Base-by-base conservation (phyloP, 768 basidiomycete genomes). In the Baorangia bicolor region DNA sequence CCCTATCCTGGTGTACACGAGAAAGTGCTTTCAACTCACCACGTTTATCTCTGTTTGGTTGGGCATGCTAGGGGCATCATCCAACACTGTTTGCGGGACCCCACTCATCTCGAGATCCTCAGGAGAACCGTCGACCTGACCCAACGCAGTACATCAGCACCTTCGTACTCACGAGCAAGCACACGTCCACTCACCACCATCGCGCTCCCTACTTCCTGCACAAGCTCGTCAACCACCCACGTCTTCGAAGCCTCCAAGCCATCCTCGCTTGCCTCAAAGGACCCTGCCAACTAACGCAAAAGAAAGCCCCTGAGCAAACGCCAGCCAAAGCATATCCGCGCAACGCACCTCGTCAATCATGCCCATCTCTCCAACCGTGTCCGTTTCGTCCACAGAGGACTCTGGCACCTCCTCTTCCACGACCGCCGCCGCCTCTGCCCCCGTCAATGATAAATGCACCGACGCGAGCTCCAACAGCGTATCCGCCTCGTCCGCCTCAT, bases 381-480 rank as follows among this genome's bases (percentile, higher is more conserved):
- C 28, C 23, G 8, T 20, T 21, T 13, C 25, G 4, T 16, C 49
- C 18, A 4, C 38, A 18, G 1, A 5, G 1, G 30, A 9, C 16
- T 37, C 49, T 11, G 46, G 21, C 25, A 41, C 40, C 4, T 25
- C 41, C 33, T 18, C 28, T 28, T 49, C 44, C 16, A 30, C 43
- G 5, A 16, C 16, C 3, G 12, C 43, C 35, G 55, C 58, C 14
- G 44, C 51, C 33, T 48, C 46, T n/a, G 3, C 16, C 25, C 33
- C 31, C 37, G 16, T 18, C 37, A 12, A 43, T 10, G 55, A 61
- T n/a, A 67, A 53, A 39, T 68, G 65, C 23, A 69, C 63, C 16
- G 63, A 64, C 37, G 59, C 68, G n/a, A 69, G 57, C 11, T 65
- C 57, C 49, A 69, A 53, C 41, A 67, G 48, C 47, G 45, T 16